These are phyloP conservation scores for Ricinus communis DNA, from an alignment of 345 rosid genomes.

Conservation along the genomic window DNA sequence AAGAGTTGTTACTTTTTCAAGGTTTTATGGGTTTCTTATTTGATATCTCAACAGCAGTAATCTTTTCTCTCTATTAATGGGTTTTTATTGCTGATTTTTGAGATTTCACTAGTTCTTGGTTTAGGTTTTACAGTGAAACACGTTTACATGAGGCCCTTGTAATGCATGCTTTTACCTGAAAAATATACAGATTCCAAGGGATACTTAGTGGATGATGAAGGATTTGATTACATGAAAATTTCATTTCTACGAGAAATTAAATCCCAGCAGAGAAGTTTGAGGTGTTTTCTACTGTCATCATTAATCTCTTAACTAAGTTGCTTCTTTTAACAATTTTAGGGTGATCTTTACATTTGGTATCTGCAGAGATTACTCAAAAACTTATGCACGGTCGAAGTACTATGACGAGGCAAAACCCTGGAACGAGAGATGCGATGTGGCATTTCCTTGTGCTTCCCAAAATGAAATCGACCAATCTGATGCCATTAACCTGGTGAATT, in stretches of 20 bases:
- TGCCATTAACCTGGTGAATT: constrained; percentile 84
- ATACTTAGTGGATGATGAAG: constrained; percentile 95
- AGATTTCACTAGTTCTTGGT: not conserved
- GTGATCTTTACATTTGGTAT: constrained; percentile 20
- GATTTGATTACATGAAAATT: constrained; percentile 95
- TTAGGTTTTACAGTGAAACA: not conserved
- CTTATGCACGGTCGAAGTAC: constrained; percentile 95
- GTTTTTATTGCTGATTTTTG: not conserved
- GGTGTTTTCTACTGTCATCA: constrained; percentile 37
- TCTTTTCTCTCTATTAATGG: not conserved
- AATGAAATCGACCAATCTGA: constrained; percentile 95
- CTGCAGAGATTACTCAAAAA: constrained; percentile 94
- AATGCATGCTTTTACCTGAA: constrained; percentile 19
- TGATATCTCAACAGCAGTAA: not conserved
- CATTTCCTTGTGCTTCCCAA: constrained; percentile 92
- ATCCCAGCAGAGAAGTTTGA: constrained; percentile 93
- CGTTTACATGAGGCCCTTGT: not conserved
- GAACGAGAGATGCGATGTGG: constrained; percentile 93
- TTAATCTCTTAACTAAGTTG: constrained; percentile 7
- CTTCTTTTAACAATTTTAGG: constrained; percentile 3
- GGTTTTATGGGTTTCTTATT: not conserved
- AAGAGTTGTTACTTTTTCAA: not conserved
- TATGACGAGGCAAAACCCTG: constrained; percentile 97
- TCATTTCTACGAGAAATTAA: constrained; percentile 92
- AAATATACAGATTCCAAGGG: constrained; percentile 79